A percentile compares a stretch with the other conserved stretches of the same genome.
Conservation (phyloP, 2,329 filamentous ascomycete genomes). For the Calonectria henricotiae region DNA sequence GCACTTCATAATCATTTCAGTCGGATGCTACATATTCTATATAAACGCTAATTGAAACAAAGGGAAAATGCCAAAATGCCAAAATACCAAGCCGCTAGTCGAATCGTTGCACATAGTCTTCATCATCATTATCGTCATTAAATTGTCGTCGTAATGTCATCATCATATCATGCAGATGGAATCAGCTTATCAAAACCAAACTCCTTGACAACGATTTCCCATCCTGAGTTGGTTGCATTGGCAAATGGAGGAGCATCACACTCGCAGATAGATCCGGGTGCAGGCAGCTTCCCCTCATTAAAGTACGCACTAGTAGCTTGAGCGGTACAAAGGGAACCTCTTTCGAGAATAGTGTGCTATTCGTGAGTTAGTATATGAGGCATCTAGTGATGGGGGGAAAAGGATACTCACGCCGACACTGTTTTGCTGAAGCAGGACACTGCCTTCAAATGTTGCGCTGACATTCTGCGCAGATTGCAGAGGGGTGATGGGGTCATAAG, state of each 20-base stretch:
- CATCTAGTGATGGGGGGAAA: too few species aligned
- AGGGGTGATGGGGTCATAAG: conserved; percentile 7
- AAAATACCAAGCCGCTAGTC: not conserved
- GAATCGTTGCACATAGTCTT: not conserved
- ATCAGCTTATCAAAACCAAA: conserved; percentile 4
- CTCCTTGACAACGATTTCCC: conserved; percentile 6
- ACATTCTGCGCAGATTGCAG: conserved; percentile 9
- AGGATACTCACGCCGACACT: not conserved
- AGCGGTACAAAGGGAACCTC: conserved; percentile 1
- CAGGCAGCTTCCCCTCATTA: conserved; percentile 10
- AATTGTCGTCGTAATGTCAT: not conserved
- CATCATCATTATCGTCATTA: not conserved
- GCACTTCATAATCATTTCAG: not conserved
- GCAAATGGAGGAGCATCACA: conserved; percentile 7
- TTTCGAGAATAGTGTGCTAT: conserved; percentile 9
- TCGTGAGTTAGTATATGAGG: not conserved
- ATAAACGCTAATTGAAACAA: not conserved
- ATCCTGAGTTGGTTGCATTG: not conserved
- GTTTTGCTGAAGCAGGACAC: conserved; percentile 3
- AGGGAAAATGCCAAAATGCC: not conserved
- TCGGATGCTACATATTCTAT: not conserved
- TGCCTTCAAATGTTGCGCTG: conserved; percentile 17
- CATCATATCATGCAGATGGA: not conserved
- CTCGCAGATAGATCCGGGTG: not conserved
- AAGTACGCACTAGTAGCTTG: conserved; percentile 12